phyloP scores from a whole-genome alignment of 2,329 filamentous ascomycete species.

The Trichoderma citrinoviride region DNA sequence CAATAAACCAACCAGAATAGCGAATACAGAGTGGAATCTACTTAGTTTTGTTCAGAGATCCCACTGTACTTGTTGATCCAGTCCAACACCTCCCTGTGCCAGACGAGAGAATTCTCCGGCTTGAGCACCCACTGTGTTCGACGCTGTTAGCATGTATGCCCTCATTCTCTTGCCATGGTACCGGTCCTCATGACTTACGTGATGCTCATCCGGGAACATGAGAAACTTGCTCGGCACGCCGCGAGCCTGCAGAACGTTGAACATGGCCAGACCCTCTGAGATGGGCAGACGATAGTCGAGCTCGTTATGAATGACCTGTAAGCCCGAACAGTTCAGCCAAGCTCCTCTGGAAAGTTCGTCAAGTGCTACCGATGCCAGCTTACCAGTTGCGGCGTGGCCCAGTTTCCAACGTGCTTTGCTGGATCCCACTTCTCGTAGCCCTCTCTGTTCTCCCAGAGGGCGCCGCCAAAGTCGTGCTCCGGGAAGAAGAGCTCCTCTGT shows the following conservation, averaged over 20 bases:
- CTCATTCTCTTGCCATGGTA: background rate
- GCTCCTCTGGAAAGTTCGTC: conserved; percentile 14
- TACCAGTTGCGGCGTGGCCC: conserved; percentile 83
- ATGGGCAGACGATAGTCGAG: conserved; percentile 86
- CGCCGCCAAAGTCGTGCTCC: conserved; percentile 64
- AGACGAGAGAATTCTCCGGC: conserved; percentile 84
- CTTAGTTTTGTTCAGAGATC: conserved; percentile 32
- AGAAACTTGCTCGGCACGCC: conserved; percentile 75
- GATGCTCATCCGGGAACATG: conserved; percentile 74
- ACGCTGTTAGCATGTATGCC: background rate
- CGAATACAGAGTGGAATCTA: background rate
- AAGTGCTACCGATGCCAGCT: conserved; percentile 22
- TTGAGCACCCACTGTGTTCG: conserved; percentile 74
- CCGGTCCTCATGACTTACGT: conserved; percentile 37
- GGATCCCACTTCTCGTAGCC: conserved; percentile 71
- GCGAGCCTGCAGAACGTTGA: conserved; percentile 77
- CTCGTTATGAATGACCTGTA: conserved; percentile 72
- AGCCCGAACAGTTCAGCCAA: background rate
- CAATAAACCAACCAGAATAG: no score
- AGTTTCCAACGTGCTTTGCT: conserved; percentile 61
- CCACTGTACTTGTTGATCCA: conserved; percentile 69
- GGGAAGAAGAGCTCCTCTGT: conserved; percentile 71
- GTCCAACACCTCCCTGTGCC: conserved; percentile 81
- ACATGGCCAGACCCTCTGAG: conserved; percentile 78
- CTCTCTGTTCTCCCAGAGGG: conserved; percentile 59